These are phyloP conservation scores for Mycosphaerelloides madeirae DNA, from an alignment of 2,329 filamentous ascomycete genomes.

Conservation along the genomic window DNA sequence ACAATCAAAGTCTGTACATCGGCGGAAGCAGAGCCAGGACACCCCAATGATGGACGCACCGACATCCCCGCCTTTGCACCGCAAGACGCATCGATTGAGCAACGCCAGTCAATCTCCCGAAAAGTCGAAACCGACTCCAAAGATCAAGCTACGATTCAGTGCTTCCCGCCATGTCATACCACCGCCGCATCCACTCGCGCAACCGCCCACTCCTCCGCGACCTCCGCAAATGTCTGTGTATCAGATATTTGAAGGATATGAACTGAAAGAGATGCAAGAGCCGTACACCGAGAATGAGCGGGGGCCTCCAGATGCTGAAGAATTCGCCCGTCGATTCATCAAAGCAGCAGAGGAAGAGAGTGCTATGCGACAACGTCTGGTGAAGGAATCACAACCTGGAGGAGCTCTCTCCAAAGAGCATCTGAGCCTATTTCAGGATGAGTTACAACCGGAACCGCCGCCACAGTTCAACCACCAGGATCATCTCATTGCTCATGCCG, in stretches of 20 bases:
- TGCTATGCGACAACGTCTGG: constrained; percentile 48
- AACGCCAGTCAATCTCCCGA: constrained; percentile 19
- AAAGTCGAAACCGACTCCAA: constrained; percentile 22
- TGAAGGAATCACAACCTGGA: constrained; percentile 68
- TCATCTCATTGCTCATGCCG: constrained; percentile 72
- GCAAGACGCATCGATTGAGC: constrained; percentile 18
- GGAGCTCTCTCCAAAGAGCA: constrained; percentile 65
- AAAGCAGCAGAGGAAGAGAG: constrained; percentile 27
- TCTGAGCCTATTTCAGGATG: constrained; percentile 43
- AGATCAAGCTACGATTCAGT: constrained; percentile 28
- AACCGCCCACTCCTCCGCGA: constrained; percentile 21
- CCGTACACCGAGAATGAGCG: constrained; percentile 30
- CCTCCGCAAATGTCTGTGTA: constrained; percentile 29
- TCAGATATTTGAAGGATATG: constrained; percentile 31
- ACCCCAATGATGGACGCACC: constrained; percentile 7
- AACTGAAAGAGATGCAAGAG: constrained; percentile 32
- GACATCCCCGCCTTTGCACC: constrained; percentile 16
- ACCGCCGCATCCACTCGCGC: constrained; percentile 31
- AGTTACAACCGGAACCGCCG: constrained; percentile 63
- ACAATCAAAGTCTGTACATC: constrained; percentile 11
- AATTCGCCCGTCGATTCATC: constrained; percentile 20
- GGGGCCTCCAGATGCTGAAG: constrained; percentile 25
- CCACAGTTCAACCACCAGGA: constrained; percentile 83
- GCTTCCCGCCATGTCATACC: constrained; percentile 17
- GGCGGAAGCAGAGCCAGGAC: constrained; percentile 21